Base-by-base conservation (phyloP, 495 filamentous ascomycete genomes). In the Geopyxis carbonaria region DNA sequence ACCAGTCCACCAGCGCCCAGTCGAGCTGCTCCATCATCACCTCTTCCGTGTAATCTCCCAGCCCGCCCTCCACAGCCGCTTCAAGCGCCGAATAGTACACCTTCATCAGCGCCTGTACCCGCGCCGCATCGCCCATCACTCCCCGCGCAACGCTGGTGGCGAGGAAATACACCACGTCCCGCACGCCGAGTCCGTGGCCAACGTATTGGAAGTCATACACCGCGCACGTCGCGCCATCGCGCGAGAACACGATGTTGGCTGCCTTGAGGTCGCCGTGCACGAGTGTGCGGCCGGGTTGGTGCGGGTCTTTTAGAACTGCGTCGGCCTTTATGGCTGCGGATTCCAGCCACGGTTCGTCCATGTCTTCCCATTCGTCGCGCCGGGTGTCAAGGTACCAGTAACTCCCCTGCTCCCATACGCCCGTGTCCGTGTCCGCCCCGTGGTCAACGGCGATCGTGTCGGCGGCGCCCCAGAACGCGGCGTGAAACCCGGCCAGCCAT, bases 151-250 rank as follows among this genome's bases (percentile, higher is more conserved):
- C 49, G 6, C 51, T 42, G 9, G 44, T 42, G 14, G 36, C 31
- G 15, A 66, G 56, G 23, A 66, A 50, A 46, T 66, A 65, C n/a
- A 58, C 63, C 4, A 66, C 45, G 42, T 66, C 64, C 39, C 61
- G 60, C 13, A 59, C 64, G 1, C 64, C 64, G 0, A 65, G 30
- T 9, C 64, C 63, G 3, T 59, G 38, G 1, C 64, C 64, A 0
- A 59, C 55, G 34, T 65, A 66, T 43, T 67, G 63, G 29, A 66
- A 67, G 35, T 67, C 64, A 33, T 60, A 66, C 37, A 66, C 57
- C 10, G 61, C 63, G 13, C 61, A 63, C 10, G 48, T 43, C n/a
- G 49, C 28, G 2, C 58, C 57, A 13, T 42, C 27, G 4, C 34
- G 36, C 1, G 39, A 57, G 39, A 50, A 55, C 14, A 45, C 31